Base-by-base conservation (phyloP, 1,284 basidiomycete species). In the Pseudozyma flocculosa region DNA sequence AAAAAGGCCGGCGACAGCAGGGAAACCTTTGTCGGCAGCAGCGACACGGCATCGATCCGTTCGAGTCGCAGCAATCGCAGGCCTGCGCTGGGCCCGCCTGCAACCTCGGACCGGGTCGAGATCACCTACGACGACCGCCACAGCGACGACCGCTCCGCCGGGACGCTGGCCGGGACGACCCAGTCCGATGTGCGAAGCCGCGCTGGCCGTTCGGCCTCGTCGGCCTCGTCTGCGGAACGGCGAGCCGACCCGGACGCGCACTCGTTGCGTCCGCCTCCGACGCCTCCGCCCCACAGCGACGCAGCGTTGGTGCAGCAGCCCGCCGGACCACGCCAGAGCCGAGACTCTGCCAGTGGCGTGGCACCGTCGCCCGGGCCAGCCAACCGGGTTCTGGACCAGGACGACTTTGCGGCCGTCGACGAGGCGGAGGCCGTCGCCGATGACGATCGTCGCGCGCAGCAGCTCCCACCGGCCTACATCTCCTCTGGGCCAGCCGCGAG, bases 381-480 rank as follows among this genome's bases (percentile, higher is more conserved):
- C 0, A 14, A 14, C 36, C 14, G 36, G 8, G 15, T 44, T 11
- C 45, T 69, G 19, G 67, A 69, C 21, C 54, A 64, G 40, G 55
- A 43, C 36, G 67, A 69, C 39, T 57, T 69, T 41, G 52, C 60
- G 18, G 67, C 67, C n/a, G 67, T 59, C 9, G 67, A 69, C 15
- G 59, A 50, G 2, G 61, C 61, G 13, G 65, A 63, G 32, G 42
- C 46, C 23, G 53, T 46, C n/a, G 37, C 47, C 43, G 54, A 59
- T 21, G 59, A 57, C 15, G 49, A 47, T 32, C 61, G n/a, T n/a
- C n/a, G 26, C 26, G 40, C 40, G 5, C 19, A 51, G 18, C 54
- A 61, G 46, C 54, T 67, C 53, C 69, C 69, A 23, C 69, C 69
- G 3, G 69, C 69, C 15, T 71, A 71, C 54, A 69, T 71, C 32